Conservation (phyloP, 1,139 yeast genomes). For the Geotrichum citri-aurantii region DNA sequence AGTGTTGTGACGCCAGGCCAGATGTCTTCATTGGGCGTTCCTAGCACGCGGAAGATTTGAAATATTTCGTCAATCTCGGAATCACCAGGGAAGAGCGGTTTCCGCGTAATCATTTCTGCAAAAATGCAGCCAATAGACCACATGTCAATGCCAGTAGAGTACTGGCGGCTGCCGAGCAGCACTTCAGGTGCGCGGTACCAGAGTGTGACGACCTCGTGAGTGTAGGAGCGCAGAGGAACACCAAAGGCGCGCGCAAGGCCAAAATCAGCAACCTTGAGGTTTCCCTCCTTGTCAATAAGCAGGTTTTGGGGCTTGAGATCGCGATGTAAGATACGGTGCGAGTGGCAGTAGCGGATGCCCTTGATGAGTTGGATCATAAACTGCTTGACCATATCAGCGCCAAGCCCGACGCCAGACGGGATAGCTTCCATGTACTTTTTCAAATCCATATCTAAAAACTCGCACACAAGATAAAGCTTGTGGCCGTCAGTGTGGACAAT, state of each 20-base stretch:
- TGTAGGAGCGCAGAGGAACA: conserved; percentile 91
- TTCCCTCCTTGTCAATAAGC: conserved; percentile 91
- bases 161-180: conserved; percentile 91
- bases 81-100: conserved; percentile 95
- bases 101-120: conserved; percentile 96
- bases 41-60: conserved; percentile 84
- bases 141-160: conserved; percentile 97
- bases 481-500: conserved; percentile 97
- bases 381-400: conserved; percentile 82
- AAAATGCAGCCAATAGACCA: conserved; percentile 99
- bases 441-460: conserved; percentile 86
- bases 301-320: conserved; percentile 95
- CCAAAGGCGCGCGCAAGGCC: conserved; percentile 98
- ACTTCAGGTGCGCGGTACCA: conserved; percentile 99
- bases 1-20: conserved; percentile 97
- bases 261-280: conserved; percentile 90
- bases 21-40: conserved; percentile 87
- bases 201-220: conserved; percentile 94
- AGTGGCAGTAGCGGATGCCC: conserved; percentile 93
- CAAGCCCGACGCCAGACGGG: conserved; percentile 87
- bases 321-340: conserved; percentile 90
- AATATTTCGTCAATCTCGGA: conserved; percentile 97
- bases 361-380: conserved; percentile 89
- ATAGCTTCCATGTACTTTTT: conserved; percentile 95
- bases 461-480: conserved; percentile 88